These are phyloP conservation scores for Tetratostichococcus sp. DNA, from an alignment of 139 green algal genomes.

Conservation along the genomic window DNA sequence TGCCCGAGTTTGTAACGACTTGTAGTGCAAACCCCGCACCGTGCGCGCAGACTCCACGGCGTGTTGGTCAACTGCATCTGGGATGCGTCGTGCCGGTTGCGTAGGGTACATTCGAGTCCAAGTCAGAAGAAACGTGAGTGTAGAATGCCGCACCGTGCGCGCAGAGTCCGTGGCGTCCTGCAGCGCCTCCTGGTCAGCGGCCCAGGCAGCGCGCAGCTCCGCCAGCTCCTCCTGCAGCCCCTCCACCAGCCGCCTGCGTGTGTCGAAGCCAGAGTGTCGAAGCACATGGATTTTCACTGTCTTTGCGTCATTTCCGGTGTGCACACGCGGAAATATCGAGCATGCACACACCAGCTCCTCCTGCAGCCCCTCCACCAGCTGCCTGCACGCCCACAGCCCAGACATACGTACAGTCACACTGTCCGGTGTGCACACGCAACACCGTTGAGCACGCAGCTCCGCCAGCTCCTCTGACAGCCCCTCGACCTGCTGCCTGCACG, in stretches of 20 bases:
- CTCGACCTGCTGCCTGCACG: not conserved
- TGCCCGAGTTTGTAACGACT: too few relatives aligned
- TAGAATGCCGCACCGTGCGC: not conserved
- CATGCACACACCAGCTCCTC: not conserved
- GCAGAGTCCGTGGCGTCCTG: not conserved
- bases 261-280: too few relatives aligned
- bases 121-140: too few relatives aligned
- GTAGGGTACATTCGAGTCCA: too few relatives aligned
- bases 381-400: too few relatives aligned
- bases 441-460: not conserved
- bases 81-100: too few relatives aligned
- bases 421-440: too few relatives aligned
- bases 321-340: too few relatives aligned
- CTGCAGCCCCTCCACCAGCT: not conserved
- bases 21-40: too few relatives aligned
- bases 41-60: too few relatives aligned
- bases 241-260: not conserved
- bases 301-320: too few relatives aligned
- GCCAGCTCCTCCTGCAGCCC: not conserved
- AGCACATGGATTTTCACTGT: not conserved
- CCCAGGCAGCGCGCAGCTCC: not conserved
- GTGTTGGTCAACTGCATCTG: too few relatives aligned
- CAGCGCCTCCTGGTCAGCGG: not conserved
- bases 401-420: not conserved
- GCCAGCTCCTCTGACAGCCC: not conserved